These are phyloP conservation scores for Mycena galopus DNA, from an alignment of 768 basidiomycete genomes.

Conservation along the genomic window DNA sequence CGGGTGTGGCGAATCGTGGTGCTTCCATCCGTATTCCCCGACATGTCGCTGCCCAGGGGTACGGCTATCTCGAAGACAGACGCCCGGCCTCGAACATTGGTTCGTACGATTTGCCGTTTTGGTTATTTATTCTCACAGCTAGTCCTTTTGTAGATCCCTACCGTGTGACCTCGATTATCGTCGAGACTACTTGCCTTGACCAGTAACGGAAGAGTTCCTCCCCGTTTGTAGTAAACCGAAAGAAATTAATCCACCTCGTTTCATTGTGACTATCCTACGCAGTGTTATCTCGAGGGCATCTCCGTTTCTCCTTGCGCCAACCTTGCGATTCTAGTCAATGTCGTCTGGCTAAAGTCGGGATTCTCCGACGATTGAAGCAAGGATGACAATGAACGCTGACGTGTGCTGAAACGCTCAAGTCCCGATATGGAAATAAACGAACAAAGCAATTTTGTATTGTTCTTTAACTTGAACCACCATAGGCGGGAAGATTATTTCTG, in stretches of 20 bases:
- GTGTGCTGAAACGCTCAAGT: too few relatives aligned
- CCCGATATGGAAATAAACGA: neutral
- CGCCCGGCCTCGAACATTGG: conserved; percentile 99
- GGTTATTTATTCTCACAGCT: conserved; percentile 11
- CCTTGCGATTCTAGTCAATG: too few relatives aligned
- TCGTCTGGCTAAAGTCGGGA: too few relatives aligned
- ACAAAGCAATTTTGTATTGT: neutral
- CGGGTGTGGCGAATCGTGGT: conserved; percentile 97
- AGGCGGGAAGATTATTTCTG: too few relatives aligned
- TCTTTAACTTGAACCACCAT: neutral
- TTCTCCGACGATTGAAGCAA: too few relatives aligned
- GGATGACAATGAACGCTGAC: too few relatives aligned
- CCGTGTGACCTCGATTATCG: conserved; percentile 90
- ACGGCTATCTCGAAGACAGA: conserved; percentile 96
- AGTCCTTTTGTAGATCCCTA: conserved; percentile 86
- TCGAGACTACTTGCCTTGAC: conserved; percentile 87
- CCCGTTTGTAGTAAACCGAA: neutral
- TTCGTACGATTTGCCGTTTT: conserved; percentile 49
- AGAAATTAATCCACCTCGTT: neutral
- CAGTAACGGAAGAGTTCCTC: conserved; percentile 52
- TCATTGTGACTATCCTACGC: neutral
- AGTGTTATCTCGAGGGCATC: too few relatives aligned
- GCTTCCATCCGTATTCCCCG: conserved; percentile 97
- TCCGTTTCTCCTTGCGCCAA: neutral
- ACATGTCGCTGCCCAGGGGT: conserved; percentile 92